A percentile compares a stretch with the other conserved stretches of the same genome.
These are phyloP conservation scores for Ascocoryne sarcoides DNA, from an alignment of 2,329 filamentous ascomycete species.

Conservation along the genomic window DNA sequence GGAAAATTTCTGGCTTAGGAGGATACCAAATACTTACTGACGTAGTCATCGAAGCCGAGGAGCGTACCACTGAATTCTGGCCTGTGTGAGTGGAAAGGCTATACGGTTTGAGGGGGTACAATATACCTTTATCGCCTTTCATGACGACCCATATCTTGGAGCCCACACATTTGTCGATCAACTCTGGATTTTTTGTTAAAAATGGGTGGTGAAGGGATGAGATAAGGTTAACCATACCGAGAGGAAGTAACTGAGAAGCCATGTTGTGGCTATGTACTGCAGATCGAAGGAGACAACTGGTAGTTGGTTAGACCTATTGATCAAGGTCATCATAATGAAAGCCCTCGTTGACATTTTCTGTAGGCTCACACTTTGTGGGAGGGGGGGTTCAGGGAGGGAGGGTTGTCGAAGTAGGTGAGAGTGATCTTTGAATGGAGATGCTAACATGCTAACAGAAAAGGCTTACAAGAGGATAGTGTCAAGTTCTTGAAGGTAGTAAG, in stretches of 20 bases:
- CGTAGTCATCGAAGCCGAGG: slow-evolving; percentile 96
- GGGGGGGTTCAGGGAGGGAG: background rate
- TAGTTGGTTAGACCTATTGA: too few species aligned
- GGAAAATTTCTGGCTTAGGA: background rate
- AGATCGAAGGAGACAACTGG: too few species aligned
- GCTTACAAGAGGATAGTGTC: too few species aligned
- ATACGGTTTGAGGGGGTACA: slow-evolving; percentile 1
- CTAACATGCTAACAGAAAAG: too few species aligned
- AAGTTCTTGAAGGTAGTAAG: too few species aligned
- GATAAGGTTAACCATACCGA: slow-evolving; percentile 14
- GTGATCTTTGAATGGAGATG: background rate
- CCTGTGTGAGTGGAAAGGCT: background rate
- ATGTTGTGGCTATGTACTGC: too few species aligned
- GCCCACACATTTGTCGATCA: slow-evolving; percentile 98
- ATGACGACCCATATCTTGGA: slow-evolving; percentile 98
- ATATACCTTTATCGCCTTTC: slow-evolving; percentile 93
- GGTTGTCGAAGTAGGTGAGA: slow-evolving; percentile 1
- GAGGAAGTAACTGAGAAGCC: slow-evolving; percentile 27
- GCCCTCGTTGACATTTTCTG: too few species aligned
- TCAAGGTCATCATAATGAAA: too few species aligned
- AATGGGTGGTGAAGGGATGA: background rate
- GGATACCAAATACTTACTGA: slow-evolving; percentile 64
- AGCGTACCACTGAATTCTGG: slow-evolving; percentile 92
- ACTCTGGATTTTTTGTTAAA: slow-evolving; percentile 48
- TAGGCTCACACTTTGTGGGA: too few species aligned